A percentile compares a stretch with the other conserved stretches of the same genome.
phyloP scores from a whole-genome alignment of 2,329 filamentous ascomycete genomes.

The Xylariaceae sp. region DNA sequence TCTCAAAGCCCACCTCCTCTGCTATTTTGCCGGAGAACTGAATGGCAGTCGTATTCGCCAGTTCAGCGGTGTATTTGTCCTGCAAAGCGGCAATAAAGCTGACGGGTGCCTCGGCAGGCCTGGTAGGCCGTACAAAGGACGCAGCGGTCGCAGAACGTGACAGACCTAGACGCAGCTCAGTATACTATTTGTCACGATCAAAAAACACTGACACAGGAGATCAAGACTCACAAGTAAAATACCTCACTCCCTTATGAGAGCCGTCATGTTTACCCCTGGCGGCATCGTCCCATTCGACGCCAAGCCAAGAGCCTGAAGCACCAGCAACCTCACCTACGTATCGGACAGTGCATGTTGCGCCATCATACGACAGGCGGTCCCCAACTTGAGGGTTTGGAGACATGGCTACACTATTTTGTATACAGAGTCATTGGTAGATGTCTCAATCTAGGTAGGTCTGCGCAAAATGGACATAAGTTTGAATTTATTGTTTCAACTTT shows the following conservation, averaged over 20 bases:
- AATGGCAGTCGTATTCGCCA: conserved; percentile 57
- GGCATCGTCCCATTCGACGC: conserved; percentile 95
- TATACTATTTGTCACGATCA: too few relatives aligned
- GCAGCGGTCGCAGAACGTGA: conserved; percentile 72
- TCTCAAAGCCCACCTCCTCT: conserved; percentile 94
- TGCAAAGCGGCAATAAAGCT: conserved; percentile 81
- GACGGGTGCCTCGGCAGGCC: conserved; percentile 70
- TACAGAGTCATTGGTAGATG: neutral
- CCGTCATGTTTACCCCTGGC: conserved; percentile 90
- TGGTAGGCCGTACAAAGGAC: conserved; percentile 84
- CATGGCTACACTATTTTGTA: conserved; percentile 45
- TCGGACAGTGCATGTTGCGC: conserved; percentile 80
- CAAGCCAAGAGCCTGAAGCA: conserved; percentile 83
- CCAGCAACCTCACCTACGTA: conserved; percentile 80
- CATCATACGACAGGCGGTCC: conserved; percentile 81
- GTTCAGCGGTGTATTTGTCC: conserved; percentile 80
- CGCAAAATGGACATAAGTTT: neutral
- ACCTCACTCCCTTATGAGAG: conserved; percentile 76
- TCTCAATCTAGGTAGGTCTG: too few relatives aligned
- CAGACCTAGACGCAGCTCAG: conserved; percentile 53
- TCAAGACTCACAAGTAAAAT: conserved; percentile 75
- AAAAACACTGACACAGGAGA: neutral
- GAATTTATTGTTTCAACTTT: neutral
- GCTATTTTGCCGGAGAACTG: conserved; percentile 80
- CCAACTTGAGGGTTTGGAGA: conserved; percentile 58